Percentiles rank a stretch among this genome's conserved stretches.
Conservation (phyloP, 2,329 filamentous ascomycete genomes). For the Fusarium sp. region DNA sequence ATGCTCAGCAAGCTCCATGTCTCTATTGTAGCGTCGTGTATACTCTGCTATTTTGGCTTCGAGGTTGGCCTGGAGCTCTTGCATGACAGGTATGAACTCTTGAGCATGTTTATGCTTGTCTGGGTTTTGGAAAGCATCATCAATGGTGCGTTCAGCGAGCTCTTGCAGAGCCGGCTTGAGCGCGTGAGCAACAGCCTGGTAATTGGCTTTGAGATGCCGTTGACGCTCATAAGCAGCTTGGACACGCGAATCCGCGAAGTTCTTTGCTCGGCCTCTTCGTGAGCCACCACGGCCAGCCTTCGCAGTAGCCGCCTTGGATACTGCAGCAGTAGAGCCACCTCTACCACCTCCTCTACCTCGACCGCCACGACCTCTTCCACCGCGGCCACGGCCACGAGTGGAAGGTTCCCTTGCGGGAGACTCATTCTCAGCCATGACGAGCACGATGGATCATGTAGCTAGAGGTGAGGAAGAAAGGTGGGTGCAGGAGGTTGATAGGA, state of each 20-base stretch:
- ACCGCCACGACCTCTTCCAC: conserved; percentile 50
- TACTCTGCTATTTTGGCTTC: conserved; percentile 50
- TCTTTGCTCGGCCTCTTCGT: conserved; percentile 66
- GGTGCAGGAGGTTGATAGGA: conserved; percentile 11
- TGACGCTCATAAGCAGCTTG: conserved; percentile 73
- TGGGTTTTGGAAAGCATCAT: conserved; percentile 67
- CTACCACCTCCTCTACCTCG: conserved; percentile 50
- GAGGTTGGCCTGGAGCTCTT: conserved; percentile 59
- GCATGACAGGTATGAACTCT: conserved; percentile 65
- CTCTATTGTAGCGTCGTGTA: conserved; percentile 51
- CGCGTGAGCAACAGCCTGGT: conserved; percentile 70
- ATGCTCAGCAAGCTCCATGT: conserved; percentile 56
- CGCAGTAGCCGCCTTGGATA: conserved; percentile 51
- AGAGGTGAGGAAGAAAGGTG: conserved; percentile 19
- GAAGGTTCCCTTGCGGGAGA: conserved; percentile 54
- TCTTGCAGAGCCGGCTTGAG: conserved; percentile 75
- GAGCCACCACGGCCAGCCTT: conserved; percentile 56
- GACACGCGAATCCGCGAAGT: conserved; percentile 65
- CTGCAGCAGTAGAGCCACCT: conserved; percentile 49
- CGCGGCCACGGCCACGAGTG: conserved; percentile 54
- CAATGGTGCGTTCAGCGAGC: conserved; percentile 70
- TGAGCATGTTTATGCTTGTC: conserved; percentile 64
- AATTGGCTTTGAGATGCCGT: conserved; percentile 74
- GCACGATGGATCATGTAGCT: conserved; percentile 51
- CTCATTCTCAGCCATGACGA: conserved; percentile 55